These are phyloP conservation scores for Sedum album DNA, from an alignment of 164 flowering plant genomes.

Conservation along the genomic window DNA sequence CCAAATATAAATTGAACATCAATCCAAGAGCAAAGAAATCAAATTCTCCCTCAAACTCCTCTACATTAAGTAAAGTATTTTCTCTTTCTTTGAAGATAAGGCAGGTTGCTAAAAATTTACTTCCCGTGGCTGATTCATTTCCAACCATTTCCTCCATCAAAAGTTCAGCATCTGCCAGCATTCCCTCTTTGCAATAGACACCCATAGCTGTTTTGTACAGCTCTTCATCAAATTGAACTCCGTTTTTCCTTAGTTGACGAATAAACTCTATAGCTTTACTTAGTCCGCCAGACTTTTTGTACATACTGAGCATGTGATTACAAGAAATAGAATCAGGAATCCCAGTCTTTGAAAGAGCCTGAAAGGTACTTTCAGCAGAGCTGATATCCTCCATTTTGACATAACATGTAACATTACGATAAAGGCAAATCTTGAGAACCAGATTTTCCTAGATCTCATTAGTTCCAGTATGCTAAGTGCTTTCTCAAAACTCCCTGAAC, in stretches of 20 bases:
- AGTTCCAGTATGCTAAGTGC: constrained; percentile 49
- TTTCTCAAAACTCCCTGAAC: constrained; percentile 43
- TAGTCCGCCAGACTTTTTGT: constrained; percentile 31
- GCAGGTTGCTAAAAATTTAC: constrained; percentile 37
- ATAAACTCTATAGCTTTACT: constrained; percentile 63
- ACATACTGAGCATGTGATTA: constrained; percentile 62
- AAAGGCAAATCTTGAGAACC: constrained; percentile 62
- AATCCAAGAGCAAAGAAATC: constrained; percentile 34
- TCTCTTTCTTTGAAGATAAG: constrained; percentile 27
- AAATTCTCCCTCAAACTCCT: constrained; percentile 21
- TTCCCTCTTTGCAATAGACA: constrained; percentile 57
- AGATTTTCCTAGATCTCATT: constrained; percentile 58
- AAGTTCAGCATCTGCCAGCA: constrained; percentile 48
- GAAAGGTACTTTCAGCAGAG: constrained; percentile 67
- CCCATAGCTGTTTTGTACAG: constrained; percentile 53
- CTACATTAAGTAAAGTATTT: constrained; percentile 19
- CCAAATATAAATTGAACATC: constrained; percentile 46
- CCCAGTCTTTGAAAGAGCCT: constrained; percentile 55
- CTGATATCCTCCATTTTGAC: constrained; percentile 43
- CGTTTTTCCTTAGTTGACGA: constrained; percentile 40
- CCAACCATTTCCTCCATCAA: constrained; percentile 40
- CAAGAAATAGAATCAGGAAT: constrained; percentile 56
- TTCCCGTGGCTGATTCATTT: constrained; percentile 18
- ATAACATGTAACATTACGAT: constrained; percentile 64
- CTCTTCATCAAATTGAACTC: constrained; percentile 54